Evolutionary conservation across 1,139 yeast species (phyloP).

Genomic region (Geotrichum citri-aurantii): DNA sequence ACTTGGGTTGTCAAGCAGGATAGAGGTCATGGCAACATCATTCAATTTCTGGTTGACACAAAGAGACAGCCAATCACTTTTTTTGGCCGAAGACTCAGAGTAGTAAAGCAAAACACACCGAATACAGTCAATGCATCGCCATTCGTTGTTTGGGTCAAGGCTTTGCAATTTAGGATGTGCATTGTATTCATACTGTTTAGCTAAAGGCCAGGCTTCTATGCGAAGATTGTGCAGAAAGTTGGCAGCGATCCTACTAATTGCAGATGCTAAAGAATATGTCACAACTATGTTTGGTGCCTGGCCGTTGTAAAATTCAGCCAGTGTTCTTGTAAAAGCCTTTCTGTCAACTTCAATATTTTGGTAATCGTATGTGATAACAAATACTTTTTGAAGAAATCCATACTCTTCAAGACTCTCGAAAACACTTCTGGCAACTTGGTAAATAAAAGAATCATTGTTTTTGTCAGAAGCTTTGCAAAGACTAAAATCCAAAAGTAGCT

Average conservation of each 20-base stretch:
- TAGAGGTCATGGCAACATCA: not conserved
- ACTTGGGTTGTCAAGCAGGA: not conserved
- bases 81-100: not conserved
- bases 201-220: slow-evolving; percentile 1
- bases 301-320: not conserved
- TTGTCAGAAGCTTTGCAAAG: not conserved
- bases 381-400: not conserved
- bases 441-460: not conserved
- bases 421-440: not conserved
- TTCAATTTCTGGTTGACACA: not conserved
- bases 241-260: slow-evolving; percentile 5
- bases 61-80: not conserved
- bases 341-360: not conserved
- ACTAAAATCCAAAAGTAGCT: slow-evolving; percentile 1
- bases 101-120: not conserved
- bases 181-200: not conserved
- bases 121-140: not conserved
- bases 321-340: not conserved
- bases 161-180: not conserved
- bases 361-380: not conserved
- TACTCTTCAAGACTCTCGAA: not conserved
- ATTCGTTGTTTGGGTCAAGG: not conserved
- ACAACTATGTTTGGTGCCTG: not conserved
- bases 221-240: not conserved
- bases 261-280: slow-evolving; percentile 1